Conservation (phyloP, 345 rosid genomes). For the Salix arbutifolia region DNA sequence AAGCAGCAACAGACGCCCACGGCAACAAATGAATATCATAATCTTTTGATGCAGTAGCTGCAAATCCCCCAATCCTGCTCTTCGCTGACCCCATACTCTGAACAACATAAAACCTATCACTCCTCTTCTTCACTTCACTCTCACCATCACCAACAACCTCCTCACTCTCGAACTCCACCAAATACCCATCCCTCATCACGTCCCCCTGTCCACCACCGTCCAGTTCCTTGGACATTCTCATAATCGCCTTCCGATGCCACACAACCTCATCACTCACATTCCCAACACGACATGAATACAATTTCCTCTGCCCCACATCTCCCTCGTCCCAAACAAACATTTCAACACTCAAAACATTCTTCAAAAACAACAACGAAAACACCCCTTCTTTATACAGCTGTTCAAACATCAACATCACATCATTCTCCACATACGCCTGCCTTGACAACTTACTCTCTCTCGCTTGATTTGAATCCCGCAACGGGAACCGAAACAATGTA, state of each 20-base stretch:
- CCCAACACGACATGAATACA: slow-evolving; percentile 57
- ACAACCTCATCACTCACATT: slow-evolving; percentile 45
- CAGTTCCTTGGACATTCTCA: slow-evolving; percentile 57
- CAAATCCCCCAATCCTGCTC: slow-evolving; percentile 70
- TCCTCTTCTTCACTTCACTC: slow-evolving; percentile 44
- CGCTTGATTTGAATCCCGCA: slow-evolving; percentile 78
- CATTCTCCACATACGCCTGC: slow-evolving; percentile 66
- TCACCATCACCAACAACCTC: slow-evolving; percentile 39
- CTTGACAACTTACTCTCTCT: slow-evolving; percentile 74
- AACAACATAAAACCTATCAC: slow-evolving; percentile 63
- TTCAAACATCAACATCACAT: slow-evolving; percentile 59
- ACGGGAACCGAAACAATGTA: slow-evolving; percentile 85
- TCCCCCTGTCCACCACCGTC: slow-evolving; percentile 18
- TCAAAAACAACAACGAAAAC: slow-evolving; percentile 73
- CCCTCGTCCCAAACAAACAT: slow-evolving; percentile 78
- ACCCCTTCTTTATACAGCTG: slow-evolving; percentile 81
- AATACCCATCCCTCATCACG: slow-evolving; percentile 61
- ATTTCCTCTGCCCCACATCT: slow-evolving; percentile 60
- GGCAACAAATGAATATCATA: slow-evolving; percentile 89
- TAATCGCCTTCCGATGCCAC: slow-evolving; percentile 67
- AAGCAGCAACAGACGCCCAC: slow-evolving; percentile 95
- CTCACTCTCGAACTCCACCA: slow-evolving; percentile 67
- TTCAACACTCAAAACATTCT: slow-evolving; percentile 64
- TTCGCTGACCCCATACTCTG: slow-evolving; percentile 80
- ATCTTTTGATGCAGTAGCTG: slow-evolving; percentile 80